These are phyloP conservation scores for Paramecium tetraurelia DNA, from an alignment of 73 alveolate genomes.

Conservation along the genomic window DNA sequence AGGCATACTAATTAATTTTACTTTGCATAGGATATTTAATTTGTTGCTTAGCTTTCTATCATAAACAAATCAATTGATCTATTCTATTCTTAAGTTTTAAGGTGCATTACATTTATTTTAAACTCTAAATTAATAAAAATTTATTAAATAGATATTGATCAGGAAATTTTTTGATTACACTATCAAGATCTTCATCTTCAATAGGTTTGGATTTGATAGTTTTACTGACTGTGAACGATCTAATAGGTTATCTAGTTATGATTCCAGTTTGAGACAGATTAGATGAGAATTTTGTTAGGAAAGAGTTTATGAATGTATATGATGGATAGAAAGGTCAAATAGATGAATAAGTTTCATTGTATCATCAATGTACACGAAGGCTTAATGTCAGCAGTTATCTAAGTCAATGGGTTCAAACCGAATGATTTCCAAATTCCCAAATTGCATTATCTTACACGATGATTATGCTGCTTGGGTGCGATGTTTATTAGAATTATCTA, in stretches of 20 bases:
- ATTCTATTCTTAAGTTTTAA: neutral
- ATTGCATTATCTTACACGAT: neutral
- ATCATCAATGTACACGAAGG: neutral
- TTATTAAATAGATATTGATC: slow-evolving; percentile 6
- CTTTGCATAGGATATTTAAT: slow-evolving; percentile 52
- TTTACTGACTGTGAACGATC: neutral
- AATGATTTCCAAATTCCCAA: neutral
- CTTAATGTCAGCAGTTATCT: neutral
- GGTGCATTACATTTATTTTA: slow-evolving; percentile 37
- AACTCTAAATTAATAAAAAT: neutral
- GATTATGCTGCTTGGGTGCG: neutral
- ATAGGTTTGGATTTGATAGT: slow-evolving; percentile 6
- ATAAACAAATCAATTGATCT: neutral
- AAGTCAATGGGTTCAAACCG: neutral
- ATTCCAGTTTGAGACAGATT: too few relatives aligned
- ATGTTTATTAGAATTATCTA: neutral
- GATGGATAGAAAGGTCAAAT: neutral
- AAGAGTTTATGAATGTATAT: too few relatives aligned
- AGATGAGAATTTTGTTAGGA: too few relatives aligned
- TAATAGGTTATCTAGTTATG: neutral
- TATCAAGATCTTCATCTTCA: slow-evolving; percentile 17
- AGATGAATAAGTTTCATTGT: neutral
- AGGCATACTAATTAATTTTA: slow-evolving; percentile 49
- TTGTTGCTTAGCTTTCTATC: slow-evolving; percentile 11
- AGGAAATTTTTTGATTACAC: neutral